A percentile compares a stretch with the other conserved stretches of the same genome.
Evolutionary conservation across 306 rosid species (phyloP).

Genomic region (Medicago arabica): DNA sequence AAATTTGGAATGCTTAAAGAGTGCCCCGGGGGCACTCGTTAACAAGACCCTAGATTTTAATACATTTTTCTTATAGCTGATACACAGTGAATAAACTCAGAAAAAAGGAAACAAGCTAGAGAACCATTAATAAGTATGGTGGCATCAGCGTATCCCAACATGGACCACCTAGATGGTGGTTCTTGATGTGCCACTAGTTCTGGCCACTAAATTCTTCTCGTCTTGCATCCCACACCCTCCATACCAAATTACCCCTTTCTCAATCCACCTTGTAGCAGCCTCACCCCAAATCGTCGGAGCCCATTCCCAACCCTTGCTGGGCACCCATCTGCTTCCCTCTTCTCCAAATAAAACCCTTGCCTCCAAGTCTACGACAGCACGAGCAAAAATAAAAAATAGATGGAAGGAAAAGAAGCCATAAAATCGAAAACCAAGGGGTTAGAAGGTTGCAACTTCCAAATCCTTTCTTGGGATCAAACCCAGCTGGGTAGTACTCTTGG

Average conservation of each 20-base stretch:
- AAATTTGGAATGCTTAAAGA: no score
- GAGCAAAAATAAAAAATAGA: neutral
- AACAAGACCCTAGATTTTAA: neutral
- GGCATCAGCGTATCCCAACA: neutral
- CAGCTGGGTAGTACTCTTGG: neutral
- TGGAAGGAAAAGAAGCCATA: neutral
- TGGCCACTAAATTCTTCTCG: neutral
- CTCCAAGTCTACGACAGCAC: neutral
- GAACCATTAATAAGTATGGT: constrained; percentile 3
- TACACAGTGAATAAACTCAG: constrained; percentile 24
- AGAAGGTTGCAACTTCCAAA: neutral
- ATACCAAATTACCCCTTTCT: neutral
- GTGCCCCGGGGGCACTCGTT: no score
- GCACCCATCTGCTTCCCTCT: neutral
- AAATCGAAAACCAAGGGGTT: neutral
- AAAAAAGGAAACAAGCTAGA: constrained; percentile 1
- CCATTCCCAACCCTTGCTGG: neutral
- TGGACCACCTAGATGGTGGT: neutral
- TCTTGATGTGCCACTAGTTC: neutral
- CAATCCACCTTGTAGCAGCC: neutral
- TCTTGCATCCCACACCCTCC: neutral
- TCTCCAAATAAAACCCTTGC: neutral
- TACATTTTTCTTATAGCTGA: constrained; percentile 20
- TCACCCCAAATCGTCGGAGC: neutral
- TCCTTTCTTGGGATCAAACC: neutral